These are phyloP conservation scores for Zasmidium citrigriseum DNA, from an alignment of 2,329 filamentous ascomycete genomes.

Conservation along the genomic window DNA sequence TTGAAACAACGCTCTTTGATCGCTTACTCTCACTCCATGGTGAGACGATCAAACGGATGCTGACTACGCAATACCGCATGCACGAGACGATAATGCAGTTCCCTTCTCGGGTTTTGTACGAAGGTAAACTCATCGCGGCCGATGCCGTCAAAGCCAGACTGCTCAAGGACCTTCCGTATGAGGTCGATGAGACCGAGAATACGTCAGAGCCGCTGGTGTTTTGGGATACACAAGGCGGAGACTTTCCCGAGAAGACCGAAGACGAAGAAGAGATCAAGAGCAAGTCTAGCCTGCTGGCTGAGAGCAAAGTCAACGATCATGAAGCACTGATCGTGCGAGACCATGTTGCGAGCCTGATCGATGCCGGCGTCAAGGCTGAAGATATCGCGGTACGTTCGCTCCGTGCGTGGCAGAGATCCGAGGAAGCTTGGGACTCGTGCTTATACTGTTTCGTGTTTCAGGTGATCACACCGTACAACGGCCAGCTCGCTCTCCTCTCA, in stretches of 20 bases:
- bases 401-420: neutral
- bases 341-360: conserved; percentile 76
- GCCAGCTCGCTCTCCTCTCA: conserved; percentile 79
- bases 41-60: conserved; percentile 82
- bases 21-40: conserved; percentile 81
- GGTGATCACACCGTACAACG: conserved; percentile 93
- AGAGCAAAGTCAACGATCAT: conserved; percentile 90
- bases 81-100: conserved; percentile 95
- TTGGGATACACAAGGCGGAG: conserved; percentile 94
- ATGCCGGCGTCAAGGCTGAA: conserved; percentile 74
- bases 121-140: conserved; percentile 75
- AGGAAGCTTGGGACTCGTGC: neutral
- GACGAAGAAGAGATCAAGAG: conserved; percentile 60
- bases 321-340: conserved; percentile 78
- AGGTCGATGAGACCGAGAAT: conserved; percentile 77
- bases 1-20: conserved; percentile 94
- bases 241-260: conserved; percentile 69
- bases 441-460: neutral
- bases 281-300: conserved; percentile 60
- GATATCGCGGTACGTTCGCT: conserved; percentile 70
- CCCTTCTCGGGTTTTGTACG: conserved; percentile 86
- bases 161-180: conserved; percentile 75
- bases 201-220: conserved; percentile 87
- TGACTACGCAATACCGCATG: conserved; percentile 98
- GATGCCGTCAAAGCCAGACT: conserved; percentile 74